phyloP scores from a whole-genome alignment of 108 stramenopile genomes.

The Skeletonema costatum region DNA sequence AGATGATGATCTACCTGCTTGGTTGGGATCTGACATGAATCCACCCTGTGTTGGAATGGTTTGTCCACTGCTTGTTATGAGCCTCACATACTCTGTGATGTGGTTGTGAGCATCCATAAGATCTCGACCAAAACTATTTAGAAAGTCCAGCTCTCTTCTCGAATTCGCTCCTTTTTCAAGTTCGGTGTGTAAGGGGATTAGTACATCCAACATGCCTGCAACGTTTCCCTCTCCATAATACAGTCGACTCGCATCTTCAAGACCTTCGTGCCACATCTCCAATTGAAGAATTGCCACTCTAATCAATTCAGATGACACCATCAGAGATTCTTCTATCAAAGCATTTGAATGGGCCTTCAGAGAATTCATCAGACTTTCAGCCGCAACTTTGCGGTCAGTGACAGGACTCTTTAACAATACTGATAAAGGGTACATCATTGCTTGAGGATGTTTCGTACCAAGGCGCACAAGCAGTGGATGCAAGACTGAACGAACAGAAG shows the following conservation, averaged over 20 bases:
- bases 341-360: conserved; percentile 82
- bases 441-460: conserved; percentile 94
- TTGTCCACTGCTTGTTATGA: conserved; percentile 60
- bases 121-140: conserved; percentile 79
- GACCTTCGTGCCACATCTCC: conserved; percentile 97
- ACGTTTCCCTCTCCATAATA: conserved; percentile 96
- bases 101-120: conserved; percentile 77
- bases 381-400: conserved; percentile 86
- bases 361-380: conserved; percentile 88
- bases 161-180: conserved; percentile 86
- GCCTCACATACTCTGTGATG: conserved; percentile 64
- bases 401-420: conserved; percentile 93
- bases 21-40: conserved; percentile 35
- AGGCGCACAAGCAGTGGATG: conserved; percentile 89
- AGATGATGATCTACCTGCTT: conserved; percentile 33
- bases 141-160: conserved; percentile 79
- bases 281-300: conserved; percentile 99
- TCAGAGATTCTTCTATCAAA: conserved; percentile 92
- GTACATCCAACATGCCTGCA: conserved; percentile 89
- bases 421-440: conserved; percentile 97
- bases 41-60: conserved; percentile 64
- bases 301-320: conserved; percentile 96
- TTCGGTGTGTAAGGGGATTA: conserved; percentile 83
- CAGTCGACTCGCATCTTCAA: conserved; percentile 93
- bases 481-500: conserved; percentile 77